Base-by-base conservation (phyloP, 371 early-diverging fungal genomes). In the Synchytrium microbalum region DNA sequence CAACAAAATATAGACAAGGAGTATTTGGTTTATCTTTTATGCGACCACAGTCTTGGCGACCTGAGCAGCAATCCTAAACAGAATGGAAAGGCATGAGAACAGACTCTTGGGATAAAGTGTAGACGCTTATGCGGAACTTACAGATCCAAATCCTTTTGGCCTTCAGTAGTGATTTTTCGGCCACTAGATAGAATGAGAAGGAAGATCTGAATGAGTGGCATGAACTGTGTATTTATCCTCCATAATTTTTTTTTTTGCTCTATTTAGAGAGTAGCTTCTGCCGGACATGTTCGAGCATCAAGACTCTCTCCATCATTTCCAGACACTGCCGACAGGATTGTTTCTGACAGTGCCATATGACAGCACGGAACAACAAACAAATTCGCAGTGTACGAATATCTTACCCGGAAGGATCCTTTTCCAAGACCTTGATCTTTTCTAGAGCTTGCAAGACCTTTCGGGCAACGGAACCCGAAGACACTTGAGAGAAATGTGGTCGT, bases 381-480 rank as follows among this genome's bases (percentile, higher is more conserved):
- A n/a, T n/a, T n/a, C n/a, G n/a, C n/a, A n/a, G n/a, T n/a, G n/a
- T n/a, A n/a, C n/a, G n/a, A n/a, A n/a, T n/a, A n/a, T n/a, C n/a
- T n/a, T 85, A 88, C 87, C 89, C 90, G 77, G 87, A 84, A 78
- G 86, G 77, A 79, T 91, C 90, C 86, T 89, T 82, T 84, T 95
- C 93, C 66, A 96, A 75, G 71, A 96, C 89, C 84, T 90, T 91
- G 71, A 98, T 87, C 90, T 95, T 92, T 86, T 96, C 97, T 65
- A 98, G 84, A 64, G 93, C 86, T 84, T 98, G 97, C 67, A 98
- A 81, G 66, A 89, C 90, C 86, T 94, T 94, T 78, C 99, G 90
- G 76, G 87, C 84, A 70, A 96, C 83, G 76, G 92, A 89, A 70
- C 95, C 95, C 55, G 96, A 93, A 64, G 87, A 88, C 62, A 84